Evolutionary conservation across 768 basidiomycete genomes (phyloP).

Genomic region (Suillus luteus): DNA sequence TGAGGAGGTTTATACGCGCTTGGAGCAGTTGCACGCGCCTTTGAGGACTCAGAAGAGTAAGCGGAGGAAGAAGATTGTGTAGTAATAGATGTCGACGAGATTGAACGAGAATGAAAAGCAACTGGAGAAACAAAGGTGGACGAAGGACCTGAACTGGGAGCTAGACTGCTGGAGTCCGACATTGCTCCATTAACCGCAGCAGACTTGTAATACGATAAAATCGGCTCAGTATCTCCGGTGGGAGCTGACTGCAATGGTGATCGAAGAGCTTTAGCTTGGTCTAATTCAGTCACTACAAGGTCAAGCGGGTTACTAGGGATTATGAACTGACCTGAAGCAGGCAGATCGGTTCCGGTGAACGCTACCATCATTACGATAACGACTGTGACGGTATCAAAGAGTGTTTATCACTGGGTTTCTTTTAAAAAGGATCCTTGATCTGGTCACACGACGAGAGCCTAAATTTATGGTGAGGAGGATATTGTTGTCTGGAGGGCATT

Average conservation of each 20-base stretch:
- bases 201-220: constrained; percentile 59
- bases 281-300: neutral
- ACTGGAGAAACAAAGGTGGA: constrained; percentile 4
- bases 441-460: constrained; percentile 7
- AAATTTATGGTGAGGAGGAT: neutral
- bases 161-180: constrained; percentile 27
- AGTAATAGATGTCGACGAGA: constrained; percentile 17
- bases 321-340: constrained; percentile 8
- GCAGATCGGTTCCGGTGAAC: constrained; percentile 1
- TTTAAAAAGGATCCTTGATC: constrained; percentile 2
- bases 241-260: neutral
- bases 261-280: constrained; percentile 1
- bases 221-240: constrained; percentile 42
- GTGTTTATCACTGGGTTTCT: neutral
- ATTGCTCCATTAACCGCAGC: constrained; percentile 40
- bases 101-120: constrained; percentile 13
- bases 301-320: neutral
- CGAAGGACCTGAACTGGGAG: constrained; percentile 25
- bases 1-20: constrained; percentile 21
- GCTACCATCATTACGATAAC: constrained; percentile 6
- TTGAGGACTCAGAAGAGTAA: constrained; percentile 48
- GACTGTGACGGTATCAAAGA: neutral
- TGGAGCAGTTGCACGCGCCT: constrained; percentile 21
- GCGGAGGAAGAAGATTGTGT: constrained; percentile 46
- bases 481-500: neutral